A percentile compares a stretch with the other conserved stretches of the same genome.
phyloP scores from a whole-genome alignment of 768 basidiomycete species.

The Serendipita vermifera region DNA sequence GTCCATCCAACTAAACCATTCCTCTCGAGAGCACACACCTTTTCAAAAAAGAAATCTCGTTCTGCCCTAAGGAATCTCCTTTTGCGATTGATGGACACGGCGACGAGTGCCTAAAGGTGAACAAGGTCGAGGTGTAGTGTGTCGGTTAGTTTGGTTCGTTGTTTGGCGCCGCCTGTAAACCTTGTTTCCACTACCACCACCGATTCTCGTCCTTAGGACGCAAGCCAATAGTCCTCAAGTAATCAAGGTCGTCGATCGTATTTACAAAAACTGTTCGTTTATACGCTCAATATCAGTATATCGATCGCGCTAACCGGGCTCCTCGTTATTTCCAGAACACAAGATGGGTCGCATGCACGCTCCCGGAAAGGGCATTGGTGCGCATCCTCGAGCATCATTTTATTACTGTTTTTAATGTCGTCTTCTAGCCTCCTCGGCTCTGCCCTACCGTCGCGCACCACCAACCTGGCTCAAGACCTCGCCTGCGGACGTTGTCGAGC shows the following conservation, averaged over 20 bases:
- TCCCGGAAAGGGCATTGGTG: conserved; percentile 99
- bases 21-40: conserved; percentile 21
- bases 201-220: too few relatives aligned
- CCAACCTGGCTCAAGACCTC: conserved; percentile 96
- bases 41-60: conserved; percentile 27
- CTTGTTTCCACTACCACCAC: conserved; percentile 8
- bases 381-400: conserved; percentile 24
- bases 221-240: too few relatives aligned
- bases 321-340: conserved; percentile 18
- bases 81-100: conserved; percentile 14
- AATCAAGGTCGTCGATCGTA: not conserved
- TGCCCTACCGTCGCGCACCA: conserved; percentile 91
- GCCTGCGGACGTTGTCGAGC: conserved; percentile 88
- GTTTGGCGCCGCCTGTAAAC: conserved; percentile 9
- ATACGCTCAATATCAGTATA: not conserved
- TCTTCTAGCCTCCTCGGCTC: conserved; percentile 70
- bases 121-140: not conserved
- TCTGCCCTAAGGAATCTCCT: not conserved
- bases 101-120: too few relatives aligned
- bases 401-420: conserved; percentile 11
- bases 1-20: conserved; percentile 26
- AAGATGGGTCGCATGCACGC: conserved; percentile 98
- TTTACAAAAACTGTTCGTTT: not conserved
- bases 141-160: not conserved
- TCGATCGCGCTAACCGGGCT: not conserved